Percentiles rank a stretch among this genome's conserved stretches.
Conservation (phyloP, 495 filamentous ascomycete species). For the Penicillium canescens region DNA sequence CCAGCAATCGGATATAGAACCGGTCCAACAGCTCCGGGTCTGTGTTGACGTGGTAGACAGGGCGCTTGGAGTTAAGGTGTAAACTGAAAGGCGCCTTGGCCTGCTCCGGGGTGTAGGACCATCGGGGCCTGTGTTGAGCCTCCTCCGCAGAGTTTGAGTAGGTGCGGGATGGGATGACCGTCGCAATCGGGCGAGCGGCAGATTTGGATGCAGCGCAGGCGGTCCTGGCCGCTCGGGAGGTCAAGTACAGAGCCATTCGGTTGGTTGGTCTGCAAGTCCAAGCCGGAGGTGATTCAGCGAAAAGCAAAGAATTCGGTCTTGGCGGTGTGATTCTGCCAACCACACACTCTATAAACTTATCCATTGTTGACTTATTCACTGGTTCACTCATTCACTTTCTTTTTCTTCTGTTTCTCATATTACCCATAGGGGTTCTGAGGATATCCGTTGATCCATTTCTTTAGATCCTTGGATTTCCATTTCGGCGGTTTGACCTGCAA, state of each 20-base stretch:
- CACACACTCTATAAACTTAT: background rate
- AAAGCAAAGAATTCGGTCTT: conserved; percentile 30
- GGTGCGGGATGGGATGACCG: conserved; percentile 24
- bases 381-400: background rate
- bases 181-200: conserved; percentile 15
- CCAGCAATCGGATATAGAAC: conserved; percentile 72
- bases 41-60: conserved; percentile 67
- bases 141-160: conserved; percentile 26
- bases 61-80: conserved; percentile 45
- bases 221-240: conserved; percentile 36
- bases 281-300: conserved; percentile 19
- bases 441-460: background rate
- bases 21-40: conserved; percentile 70
- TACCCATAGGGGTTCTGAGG: background rate
- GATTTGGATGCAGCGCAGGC: conserved; percentile 32
- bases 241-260: conserved; percentile 41
- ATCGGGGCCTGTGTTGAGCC: conserved; percentile 61
- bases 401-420: background rate
- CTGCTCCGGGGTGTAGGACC: conserved; percentile 75
- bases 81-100: conserved; percentile 74
- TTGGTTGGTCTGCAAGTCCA: conserved; percentile 15
- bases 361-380: conserved; percentile 3
- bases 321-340: conserved; percentile 33
- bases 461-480: background rate
- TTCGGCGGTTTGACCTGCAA: conserved; percentile 8